Evolutionary conservation across 1,284 basidiomycete genomes (phyloP).

Genomic region (Leccinum fallax): DNA sequence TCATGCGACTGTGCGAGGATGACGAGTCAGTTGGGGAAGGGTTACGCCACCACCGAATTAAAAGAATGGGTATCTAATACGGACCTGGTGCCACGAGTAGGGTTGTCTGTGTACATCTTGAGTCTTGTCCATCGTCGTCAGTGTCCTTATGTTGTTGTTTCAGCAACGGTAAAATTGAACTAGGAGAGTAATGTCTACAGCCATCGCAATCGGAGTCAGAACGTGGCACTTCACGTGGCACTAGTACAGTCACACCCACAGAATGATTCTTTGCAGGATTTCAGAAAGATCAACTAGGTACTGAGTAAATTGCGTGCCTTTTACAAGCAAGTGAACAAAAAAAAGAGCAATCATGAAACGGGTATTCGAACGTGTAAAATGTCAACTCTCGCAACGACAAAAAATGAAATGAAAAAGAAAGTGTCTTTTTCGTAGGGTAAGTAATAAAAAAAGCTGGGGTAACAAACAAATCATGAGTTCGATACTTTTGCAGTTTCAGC

Average conservation of each 20-base stretch:
- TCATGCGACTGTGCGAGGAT: constrained; percentile 58
- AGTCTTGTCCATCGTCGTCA: constrained; percentile 28
- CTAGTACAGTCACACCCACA: constrained; percentile 11
- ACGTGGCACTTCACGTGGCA: constrained; percentile 32
- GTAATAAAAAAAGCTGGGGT: neutral
- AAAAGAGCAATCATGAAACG: constrained; percentile 10
- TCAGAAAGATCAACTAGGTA: constrained; percentile 18
- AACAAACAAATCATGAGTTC: constrained; percentile 25
- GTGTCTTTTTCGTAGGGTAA: constrained; percentile 20
- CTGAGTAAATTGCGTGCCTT: constrained; percentile 25
- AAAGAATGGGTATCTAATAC: constrained; percentile 13
- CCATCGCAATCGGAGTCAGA: constrained; percentile 39
- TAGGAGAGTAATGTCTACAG: constrained; percentile 12
- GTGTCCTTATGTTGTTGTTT: constrained; percentile 13
- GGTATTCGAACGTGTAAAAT: constrained; percentile 26
- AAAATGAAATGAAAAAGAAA: constrained; percentile 5
- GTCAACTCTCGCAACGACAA: constrained; percentile 11
- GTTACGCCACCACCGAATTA: constrained; percentile 19
- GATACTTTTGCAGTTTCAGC: constrained; percentile 45
- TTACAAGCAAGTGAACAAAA: constrained; percentile 30
- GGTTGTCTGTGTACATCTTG: constrained; percentile 45
- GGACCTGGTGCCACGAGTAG: constrained; percentile 66
- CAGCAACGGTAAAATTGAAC: constrained; percentile 8
- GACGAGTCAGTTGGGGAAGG: constrained; percentile 19
- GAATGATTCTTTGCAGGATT: neutral